These are phyloP conservation scores for Backusella luteola DNA, from an alignment of 192 early-diverging fungal species.

Conservation along the genomic window DNA sequence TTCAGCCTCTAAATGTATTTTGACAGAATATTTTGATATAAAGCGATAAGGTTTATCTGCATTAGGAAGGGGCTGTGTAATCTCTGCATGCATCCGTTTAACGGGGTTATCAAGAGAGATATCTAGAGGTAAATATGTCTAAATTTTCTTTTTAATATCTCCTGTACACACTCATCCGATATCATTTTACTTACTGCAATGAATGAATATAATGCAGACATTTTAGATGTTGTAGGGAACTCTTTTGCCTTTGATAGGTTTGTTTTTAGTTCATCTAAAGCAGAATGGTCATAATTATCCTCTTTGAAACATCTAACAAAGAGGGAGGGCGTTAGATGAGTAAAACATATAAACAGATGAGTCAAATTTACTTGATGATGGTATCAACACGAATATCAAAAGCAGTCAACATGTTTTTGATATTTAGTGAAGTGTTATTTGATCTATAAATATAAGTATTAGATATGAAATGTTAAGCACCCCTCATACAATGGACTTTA, in stretches of 20 bases:
- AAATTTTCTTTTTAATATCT: background rate
- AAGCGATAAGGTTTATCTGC: constrained; percentile 27
- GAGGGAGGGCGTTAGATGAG: background rate
- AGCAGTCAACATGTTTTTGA: constrained; percentile 41
- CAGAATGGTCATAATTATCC: constrained; percentile 14
- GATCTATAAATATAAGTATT: constrained; percentile 8
- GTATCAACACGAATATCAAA: constrained; percentile 38
- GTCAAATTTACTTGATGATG: constrained; percentile 30
- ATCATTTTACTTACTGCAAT: constrained; percentile 15
- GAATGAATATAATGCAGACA: constrained; percentile 29
- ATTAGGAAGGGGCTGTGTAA: constrained; percentile 23
- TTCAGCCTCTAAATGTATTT: constrained; percentile 26
- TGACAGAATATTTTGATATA: constrained; percentile 13
- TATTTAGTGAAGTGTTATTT: constrained; percentile 27
- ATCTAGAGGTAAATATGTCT: constrained; percentile 30
- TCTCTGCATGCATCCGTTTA: constrained; percentile 21
- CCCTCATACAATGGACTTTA: background rate
- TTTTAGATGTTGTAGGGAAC: constrained; percentile 29
- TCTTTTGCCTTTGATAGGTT: constrained; percentile 35
- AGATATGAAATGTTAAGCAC: background rate
- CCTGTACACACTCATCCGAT: no score
- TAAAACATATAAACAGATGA: constrained; percentile 8
- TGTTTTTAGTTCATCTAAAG: constrained; percentile 35
- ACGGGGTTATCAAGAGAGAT: constrained; percentile 25
- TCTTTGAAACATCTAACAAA: constrained; percentile 14